A percentile compares a stretch with the other conserved stretches of the same genome.
phyloP scores from a whole-genome alignment of 495 filamentous ascomycete genomes.

The Mycothermus thermophilus region DNA sequence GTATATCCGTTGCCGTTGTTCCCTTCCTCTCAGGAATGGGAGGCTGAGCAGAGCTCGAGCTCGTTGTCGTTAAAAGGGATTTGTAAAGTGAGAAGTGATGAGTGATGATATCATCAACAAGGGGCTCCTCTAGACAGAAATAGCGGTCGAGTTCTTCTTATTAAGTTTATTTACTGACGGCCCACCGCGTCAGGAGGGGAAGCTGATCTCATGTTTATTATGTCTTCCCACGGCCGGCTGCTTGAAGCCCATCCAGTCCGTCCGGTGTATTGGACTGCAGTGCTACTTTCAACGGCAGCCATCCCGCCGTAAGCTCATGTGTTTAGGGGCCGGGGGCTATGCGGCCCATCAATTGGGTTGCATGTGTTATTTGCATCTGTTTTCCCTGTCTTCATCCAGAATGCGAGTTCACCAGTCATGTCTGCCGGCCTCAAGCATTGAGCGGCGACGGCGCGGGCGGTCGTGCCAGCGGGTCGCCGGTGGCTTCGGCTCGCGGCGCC shows the following conservation, averaged over 20 bases:
- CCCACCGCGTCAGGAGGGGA: no score
- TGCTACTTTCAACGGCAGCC: background rate
- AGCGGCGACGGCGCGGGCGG: slow-evolving; percentile 3
- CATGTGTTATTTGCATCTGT: no score
- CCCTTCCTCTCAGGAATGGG: no score
- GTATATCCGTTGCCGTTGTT: no score
- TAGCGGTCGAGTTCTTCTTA: no score
- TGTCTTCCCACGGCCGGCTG: slow-evolving; percentile 6
- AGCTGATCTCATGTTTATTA: slow-evolving; percentile 1
- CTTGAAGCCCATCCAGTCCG: background rate
- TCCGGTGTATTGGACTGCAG: slow-evolving; percentile 3
- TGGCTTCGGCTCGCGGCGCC: slow-evolving; percentile 3
- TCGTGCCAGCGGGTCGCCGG: slow-evolving; percentile 8
- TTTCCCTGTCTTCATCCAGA: slow-evolving; percentile 3
- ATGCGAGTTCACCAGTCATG: slow-evolving; percentile 7
- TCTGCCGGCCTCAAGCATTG: slow-evolving; percentile 1
- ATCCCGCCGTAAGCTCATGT: no score
- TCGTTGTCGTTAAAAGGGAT: slow-evolving; percentile 1
- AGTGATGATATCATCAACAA: no score
- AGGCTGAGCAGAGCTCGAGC: slow-evolving; percentile 4
- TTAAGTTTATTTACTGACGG: no score
- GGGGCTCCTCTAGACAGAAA: no score
- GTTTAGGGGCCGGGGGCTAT: no score
- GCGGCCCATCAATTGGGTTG: no score
- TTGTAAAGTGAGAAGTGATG: slow-evolving; percentile 1